Percentiles rank a stretch among this genome's conserved stretches.
These are phyloP conservation scores for Candida morakotiae DNA, from an alignment of 805 yeast species.

Conservation along the genomic window DNA sequence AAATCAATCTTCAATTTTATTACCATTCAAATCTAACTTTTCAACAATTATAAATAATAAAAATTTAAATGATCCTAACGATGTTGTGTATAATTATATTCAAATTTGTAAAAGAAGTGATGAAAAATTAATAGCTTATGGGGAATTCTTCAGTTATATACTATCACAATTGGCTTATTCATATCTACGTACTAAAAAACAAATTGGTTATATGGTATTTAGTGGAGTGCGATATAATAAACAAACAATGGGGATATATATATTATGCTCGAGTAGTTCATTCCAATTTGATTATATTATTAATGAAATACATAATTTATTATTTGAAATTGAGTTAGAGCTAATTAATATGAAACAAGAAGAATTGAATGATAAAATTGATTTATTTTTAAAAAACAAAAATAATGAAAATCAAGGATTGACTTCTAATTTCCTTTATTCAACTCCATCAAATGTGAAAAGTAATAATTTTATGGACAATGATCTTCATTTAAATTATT, in stretches of 20 bases:
- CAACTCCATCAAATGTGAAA: conserved; percentile 20
- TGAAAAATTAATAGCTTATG: conserved; percentile 29
- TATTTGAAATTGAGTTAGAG: conserved; percentile 37
- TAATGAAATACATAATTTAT: conserved; percentile 43
- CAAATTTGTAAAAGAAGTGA: conserved; percentile 53
- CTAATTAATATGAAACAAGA: conserved; percentile 24
- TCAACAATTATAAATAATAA: conserved; percentile 25
- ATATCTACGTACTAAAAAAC: conserved; percentile 51
- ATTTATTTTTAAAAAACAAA: conserved; percentile 30
- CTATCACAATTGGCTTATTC: conserved; percentile 40
- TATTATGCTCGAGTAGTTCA: conserved; percentile 52
- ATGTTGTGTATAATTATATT: conserved; percentile 48
- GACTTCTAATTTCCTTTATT: conserved; percentile 18
- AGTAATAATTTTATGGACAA: conserved; percentile 20
- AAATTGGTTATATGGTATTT: conserved; percentile 59
- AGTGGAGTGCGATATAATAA: conserved; percentile 52
- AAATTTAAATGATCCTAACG: conserved; percentile 46
- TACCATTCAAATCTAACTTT: conserved; percentile 17
- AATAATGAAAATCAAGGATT: conserved; percentile 5
- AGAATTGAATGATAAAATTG: conserved; percentile 29
- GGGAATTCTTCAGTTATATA: conserved; percentile 45
- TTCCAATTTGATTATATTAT: conserved; percentile 39
- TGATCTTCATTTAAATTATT: conserved; percentile 39
- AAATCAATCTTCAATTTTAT: conserved; percentile 32
- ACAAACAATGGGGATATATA: conserved; percentile 53